Percentiles rank a stretch among this genome's conserved stretches.
Conservation (phyloP, 345 rosid species). For the Linum lewisii region DNA sequence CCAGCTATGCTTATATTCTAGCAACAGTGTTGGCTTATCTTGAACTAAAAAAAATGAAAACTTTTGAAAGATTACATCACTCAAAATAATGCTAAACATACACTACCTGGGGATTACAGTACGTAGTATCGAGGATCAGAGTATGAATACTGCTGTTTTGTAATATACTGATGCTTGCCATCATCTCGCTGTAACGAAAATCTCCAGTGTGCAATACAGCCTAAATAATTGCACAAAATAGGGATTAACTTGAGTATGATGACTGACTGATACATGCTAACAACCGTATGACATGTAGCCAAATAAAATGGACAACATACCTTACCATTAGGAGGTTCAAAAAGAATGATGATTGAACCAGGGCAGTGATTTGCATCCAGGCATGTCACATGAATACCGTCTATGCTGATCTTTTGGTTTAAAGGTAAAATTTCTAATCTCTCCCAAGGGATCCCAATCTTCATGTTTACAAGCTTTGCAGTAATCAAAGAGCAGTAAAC, state of each 20-base stretch:
- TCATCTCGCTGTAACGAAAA: slow-evolving; percentile 66
- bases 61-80: no score
- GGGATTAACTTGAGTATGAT: slow-evolving; percentile 8
- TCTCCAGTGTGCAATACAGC: slow-evolving; percentile 88
- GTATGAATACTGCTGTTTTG: slow-evolving; percentile 44
- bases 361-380: slow-evolving; percentile 96
- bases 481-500: slow-evolving; percentile 85
- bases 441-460: slow-evolving; percentile 87
- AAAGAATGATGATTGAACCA: slow-evolving; percentile 76
- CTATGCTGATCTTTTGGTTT: slow-evolving; percentile 55
- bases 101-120: slow-evolving; percentile 82
- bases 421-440: slow-evolving; percentile 57
- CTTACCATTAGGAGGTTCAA: slow-evolving; percentile 84
- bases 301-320: slow-evolving; percentile 34
- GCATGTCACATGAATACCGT: slow-evolving; percentile 64
- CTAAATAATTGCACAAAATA: slow-evolving; percentile 21
- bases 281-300: slow-evolving; percentile 4
- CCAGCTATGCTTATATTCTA: background rate
- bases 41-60: no score
- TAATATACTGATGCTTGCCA: slow-evolving; percentile 32
- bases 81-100: background rate
- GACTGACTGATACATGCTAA: background rate
- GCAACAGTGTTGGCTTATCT: background rate
- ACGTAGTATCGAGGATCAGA: slow-evolving; percentile 94
- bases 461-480: slow-evolving; percentile 73